Base-by-base conservation (phyloP, 306 rosid genomes). In the Lathyrus sativus region DNA sequence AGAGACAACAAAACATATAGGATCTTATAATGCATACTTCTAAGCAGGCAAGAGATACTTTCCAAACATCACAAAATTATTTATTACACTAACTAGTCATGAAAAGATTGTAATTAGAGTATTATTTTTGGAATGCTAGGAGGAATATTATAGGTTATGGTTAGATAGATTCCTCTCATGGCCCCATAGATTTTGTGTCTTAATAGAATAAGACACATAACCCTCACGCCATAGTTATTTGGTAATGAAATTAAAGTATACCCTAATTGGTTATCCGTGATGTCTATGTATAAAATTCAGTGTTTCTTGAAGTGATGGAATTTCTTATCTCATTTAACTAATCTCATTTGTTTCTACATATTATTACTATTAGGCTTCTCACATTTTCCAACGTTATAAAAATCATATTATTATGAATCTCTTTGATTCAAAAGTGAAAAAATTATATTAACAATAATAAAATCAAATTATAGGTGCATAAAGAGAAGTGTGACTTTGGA, bases 231-330 rank as follows among this genome's bases (percentile, higher is more conserved):
- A 74, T 65, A 72, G 63, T 58, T 76, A 68, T 59, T 43, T 75
- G 73, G 55, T 59, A 70, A 74, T 66, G 76, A 37, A 61, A 37
- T 39, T 79, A 66, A 68, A 35, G 75, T 74, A 72, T 77, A 76
- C 78, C 73, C 79, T 84, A 78, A 83, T 84, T 83, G 85, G 78
- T 17, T 49, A 74, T 75, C 73, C 82, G 69, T 75, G 82, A 79
- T 74, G 75, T 72, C 82, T 81, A 70, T 85, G 78, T 75, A 56
- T 74, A 80, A 87, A 87, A 78, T 90, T 90, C 88, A 85, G 96
- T 75, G 88, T 84, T 87, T 80, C 89, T 90, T 79, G 85, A 81
- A 85, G 80, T 85, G 82, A 83, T 84, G 76, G 74, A 87, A 76
- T 83, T 67, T 87, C 89, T 71, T 83, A 62, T 75, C 85, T 61